Evolutionary conservation across 164 flowering plant species (phyloP).

Genomic region (Nelumbo lutea): DNA sequence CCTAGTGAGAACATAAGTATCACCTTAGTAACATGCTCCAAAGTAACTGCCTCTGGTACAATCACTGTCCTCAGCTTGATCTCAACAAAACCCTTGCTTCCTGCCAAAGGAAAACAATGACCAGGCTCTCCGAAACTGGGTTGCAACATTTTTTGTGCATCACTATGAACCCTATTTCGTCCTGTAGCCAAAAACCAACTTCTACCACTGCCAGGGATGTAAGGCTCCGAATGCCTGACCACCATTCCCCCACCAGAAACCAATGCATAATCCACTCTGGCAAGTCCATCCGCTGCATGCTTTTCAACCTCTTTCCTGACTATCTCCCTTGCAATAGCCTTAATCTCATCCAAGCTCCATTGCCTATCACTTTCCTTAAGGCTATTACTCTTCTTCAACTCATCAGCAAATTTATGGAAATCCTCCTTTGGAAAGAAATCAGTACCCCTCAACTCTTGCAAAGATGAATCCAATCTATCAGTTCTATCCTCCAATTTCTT

Average conservation of each 20-base stretch:
- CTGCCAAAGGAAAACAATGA: constrained; percentile 73
- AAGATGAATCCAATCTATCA: constrained; percentile 24
- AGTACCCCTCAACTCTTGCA: constrained; percentile 25
- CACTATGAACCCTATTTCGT: constrained; percentile 28
- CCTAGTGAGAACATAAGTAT: background rate
- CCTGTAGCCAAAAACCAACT: constrained; percentile 22
- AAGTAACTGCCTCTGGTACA: constrained; percentile 71
- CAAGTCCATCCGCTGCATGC: constrained; percentile 89
- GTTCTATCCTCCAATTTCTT: constrained; percentile 30
- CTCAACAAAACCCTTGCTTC: constrained; percentile 66
- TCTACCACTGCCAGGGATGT: constrained; percentile 20
- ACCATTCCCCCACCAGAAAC: constrained; percentile 61
- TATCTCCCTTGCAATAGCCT: constrained; percentile 51
- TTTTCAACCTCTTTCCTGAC: constrained; percentile 68
- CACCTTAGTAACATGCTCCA: constrained; percentile 92
- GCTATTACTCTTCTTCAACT: constrained; percentile 27
- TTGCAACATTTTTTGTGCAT: constrained; percentile 56
- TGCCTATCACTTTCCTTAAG: constrained; percentile 13
- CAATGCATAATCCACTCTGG: constrained; percentile 76
- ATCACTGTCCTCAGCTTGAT: constrained; percentile 62
- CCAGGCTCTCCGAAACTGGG: constrained; percentile 98
- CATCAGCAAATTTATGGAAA: constrained; percentile 38
- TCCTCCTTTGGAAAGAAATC: constrained; percentile 52
- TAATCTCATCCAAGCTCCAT: constrained; percentile 51
- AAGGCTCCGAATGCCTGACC: constrained; percentile 64